A percentile compares a stretch with the other conserved stretches of the same genome.
phyloP scores from a whole-genome alignment of 2,329 filamentous ascomycete species.

The Alternaria triticimaculans region DNA sequence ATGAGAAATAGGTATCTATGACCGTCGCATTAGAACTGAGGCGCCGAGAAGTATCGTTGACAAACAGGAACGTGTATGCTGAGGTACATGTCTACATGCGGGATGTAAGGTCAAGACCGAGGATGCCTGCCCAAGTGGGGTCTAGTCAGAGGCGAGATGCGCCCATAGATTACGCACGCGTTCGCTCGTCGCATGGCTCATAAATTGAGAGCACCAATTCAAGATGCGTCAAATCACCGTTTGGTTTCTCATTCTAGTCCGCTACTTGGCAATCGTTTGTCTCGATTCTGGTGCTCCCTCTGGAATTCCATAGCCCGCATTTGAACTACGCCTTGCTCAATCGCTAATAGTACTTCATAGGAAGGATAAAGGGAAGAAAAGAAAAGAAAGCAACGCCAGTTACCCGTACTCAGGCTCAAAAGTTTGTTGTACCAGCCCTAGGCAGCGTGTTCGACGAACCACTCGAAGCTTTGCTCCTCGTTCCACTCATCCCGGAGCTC shows the following conservation, averaged over 20 bases:
- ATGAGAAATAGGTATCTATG: neutral
- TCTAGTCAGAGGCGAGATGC: neutral
- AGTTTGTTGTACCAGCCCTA: slow-evolving; percentile 17
- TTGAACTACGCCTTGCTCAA: neutral
- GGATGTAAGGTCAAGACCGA: neutral
- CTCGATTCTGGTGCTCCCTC: neutral
- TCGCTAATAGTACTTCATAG: neutral
- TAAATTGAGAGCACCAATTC: neutral
- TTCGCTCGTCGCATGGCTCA: neutral
- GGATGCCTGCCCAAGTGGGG: neutral
- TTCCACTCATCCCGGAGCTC: slow-evolving; percentile 29
- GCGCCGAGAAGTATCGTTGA: neutral
- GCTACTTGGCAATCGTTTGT: neutral
- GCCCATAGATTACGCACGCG: neutral
- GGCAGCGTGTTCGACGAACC: slow-evolving; percentile 14
- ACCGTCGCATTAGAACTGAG: neutral
- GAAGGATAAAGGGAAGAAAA: neutral
- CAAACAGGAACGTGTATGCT: neutral
- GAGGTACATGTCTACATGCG: neutral
- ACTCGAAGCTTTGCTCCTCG: slow-evolving; percentile 15
- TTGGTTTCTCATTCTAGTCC: neutral
- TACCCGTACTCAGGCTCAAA: neutral
- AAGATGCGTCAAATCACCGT: neutral
- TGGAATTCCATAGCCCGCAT: neutral
- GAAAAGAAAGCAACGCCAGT: neutral